These are phyloP conservation scores for Asterophora lycoperdoides DNA, from an alignment of 768 basidiomycete genomes.

Conservation along the genomic window DNA sequence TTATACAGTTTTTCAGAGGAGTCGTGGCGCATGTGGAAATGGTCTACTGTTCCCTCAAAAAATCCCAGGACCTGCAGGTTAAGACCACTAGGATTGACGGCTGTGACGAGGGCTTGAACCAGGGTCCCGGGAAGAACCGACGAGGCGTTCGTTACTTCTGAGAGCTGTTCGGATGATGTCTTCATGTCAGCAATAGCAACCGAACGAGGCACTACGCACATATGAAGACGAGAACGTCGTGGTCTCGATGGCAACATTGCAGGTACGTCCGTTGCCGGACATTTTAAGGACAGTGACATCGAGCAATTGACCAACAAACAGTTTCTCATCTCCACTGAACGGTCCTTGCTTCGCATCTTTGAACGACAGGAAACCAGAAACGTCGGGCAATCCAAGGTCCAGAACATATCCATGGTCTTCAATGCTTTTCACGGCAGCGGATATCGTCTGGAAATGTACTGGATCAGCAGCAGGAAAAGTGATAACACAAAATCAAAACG, in stretches of 20 bases:
- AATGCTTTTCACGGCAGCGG: conserved; percentile 72
- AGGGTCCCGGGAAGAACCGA: conserved; percentile 85
- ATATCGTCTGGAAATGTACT: conserved; percentile 52
- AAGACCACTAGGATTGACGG: conserved; percentile 66
- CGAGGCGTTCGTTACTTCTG: conserved; percentile 72
- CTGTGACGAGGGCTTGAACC: conserved; percentile 79
- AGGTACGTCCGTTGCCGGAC: conserved; percentile 75
- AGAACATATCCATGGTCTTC: conserved; percentile 96
- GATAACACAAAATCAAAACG: conserved; percentile 29
- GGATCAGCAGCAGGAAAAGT: conserved; percentile 5
- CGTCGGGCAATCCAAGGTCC: conserved; percentile 73
- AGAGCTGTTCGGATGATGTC: conserved; percentile 40
- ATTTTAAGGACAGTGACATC: conserved; percentile 63
- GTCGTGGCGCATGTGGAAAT: conserved; percentile 62
- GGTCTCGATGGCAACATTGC: conserved; percentile 59
- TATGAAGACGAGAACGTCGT: conserved; percentile 45
- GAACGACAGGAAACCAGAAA: conserved; percentile 83
- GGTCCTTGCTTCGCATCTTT: conserved; percentile 52
- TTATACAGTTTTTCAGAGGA: conserved; percentile 43
- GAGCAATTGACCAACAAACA: conserved; percentile 66
- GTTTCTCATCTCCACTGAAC: conserved; percentile 23
- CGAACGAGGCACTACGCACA: conserved; percentile 36
- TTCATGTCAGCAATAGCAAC: conserved; percentile 2
- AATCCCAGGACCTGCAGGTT: conserved; percentile 88
- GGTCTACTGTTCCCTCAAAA: conserved; percentile 87